Base-by-base conservation (phyloP, 441 rosid species). In the Erodium moschatum region DNA sequence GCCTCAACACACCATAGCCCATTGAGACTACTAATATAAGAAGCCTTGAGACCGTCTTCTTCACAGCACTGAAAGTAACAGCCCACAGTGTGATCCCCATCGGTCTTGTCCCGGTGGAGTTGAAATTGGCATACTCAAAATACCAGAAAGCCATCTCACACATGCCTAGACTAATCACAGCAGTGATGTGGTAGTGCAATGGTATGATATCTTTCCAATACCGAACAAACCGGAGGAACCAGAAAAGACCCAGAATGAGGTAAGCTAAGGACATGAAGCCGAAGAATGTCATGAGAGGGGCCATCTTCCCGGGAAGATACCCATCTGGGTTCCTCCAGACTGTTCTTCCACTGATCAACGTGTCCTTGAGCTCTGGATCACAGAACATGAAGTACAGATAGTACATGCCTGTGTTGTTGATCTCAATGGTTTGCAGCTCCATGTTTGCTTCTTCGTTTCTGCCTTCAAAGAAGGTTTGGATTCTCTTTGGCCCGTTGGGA, bases 121-220 rank as follows among this genome's bases (percentile, higher is more conserved):
- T 79, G 40, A 79, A 74, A 65, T 76, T 79, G 60, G 80, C 67
- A 65, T 71, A 76, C 67, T 76, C 80, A 15, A 68, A 79, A 64
- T 73, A 79, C 82, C 80, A 79, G 29, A 76, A 56, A 66, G 82
- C 80, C 82, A 79, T 79, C 75, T 79, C 82, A 29, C 78, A 79
- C 82, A 76, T 79, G 40, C 82, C 82, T 20, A 79, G 71, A 67
- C 72, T 76, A 48, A 79, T 76, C 7, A 79, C 80, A 54, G 71
- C 78, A 8, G 78, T 79, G 61, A 79, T 76, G 70, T 79, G 78
- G 68, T 69, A 76, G 64, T 76, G 82, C 56, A 79, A 67, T 19
- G 69, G 78, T 31, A 79, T 74, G 19, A 76, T 54, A 70, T 76
- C 71, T 70, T 76, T 76, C 80, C 79, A 76, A 46, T 69, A 69